Conservation (phyloP, 495 filamentous ascomycete species). For the Trichoderma reesei region DNA sequence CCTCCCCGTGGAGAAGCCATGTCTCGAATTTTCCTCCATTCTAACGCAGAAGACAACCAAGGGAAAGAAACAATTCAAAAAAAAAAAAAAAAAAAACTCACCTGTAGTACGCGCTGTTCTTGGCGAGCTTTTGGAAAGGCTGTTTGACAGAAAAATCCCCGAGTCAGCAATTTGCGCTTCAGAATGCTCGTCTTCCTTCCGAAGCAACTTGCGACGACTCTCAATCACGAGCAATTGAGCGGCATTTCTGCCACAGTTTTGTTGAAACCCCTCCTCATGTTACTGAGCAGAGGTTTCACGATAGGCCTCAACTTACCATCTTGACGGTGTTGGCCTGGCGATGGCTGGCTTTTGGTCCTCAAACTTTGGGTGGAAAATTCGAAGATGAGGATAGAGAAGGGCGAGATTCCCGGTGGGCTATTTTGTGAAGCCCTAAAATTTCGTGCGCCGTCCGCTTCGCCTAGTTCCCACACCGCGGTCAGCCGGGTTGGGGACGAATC, state of each 20-base stretch:
- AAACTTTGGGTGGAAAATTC: constrained; percentile 20
- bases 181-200: constrained; percentile 53
- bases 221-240: constrained; percentile 18
- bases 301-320: constrained; percentile 44
- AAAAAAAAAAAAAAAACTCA: constrained; percentile 50
- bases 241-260: constrained; percentile 19
- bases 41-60: background rate
- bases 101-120: constrained; percentile 97
- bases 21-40: too few species aligned
- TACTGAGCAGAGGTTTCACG: constrained; percentile 11
- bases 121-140: constrained; percentile 91
- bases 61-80: background rate
- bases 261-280: constrained; percentile 2
- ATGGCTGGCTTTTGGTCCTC: constrained; percentile 17
- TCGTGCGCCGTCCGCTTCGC: constrained; percentile 19
- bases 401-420: constrained; percentile 20
- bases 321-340: constrained; percentile 41
- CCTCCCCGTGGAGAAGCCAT: too few species aligned
- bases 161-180: constrained; percentile 99
- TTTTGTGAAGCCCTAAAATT: constrained; percentile 14
- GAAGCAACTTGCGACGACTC: constrained; percentile 98
- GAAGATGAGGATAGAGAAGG: constrained; percentile 13
- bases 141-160: constrained; percentile 43
- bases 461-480: background rate
- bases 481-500: constrained; percentile 13